Base-by-base conservation (phyloP, 2,329 filamentous ascomycete genomes). In the Coniella lustricola region DNA sequence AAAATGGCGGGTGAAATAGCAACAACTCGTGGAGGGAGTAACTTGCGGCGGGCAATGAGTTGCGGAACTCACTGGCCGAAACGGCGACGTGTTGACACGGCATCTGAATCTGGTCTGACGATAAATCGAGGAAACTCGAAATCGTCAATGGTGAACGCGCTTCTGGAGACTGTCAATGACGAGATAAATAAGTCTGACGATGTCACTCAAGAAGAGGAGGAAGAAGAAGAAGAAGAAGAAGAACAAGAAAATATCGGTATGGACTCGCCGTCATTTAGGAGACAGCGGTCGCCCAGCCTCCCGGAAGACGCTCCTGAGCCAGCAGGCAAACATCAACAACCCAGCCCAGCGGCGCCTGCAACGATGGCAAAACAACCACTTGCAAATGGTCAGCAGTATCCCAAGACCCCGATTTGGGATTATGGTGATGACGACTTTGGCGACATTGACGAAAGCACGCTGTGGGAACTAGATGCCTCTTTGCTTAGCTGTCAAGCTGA, bases 31-130 rank as follows among this genome's bases (percentile, higher is more conserved):
- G 68, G 68, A 40, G 72, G 68, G 52, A 69, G 67, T 51, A 71
- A 70, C 4, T 64, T 88, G 36, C 75, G 83, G 56, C 76, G 84
- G 55, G 76, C 84, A 2, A 75, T 82, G 51, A 89, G 84, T 61
- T 86, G 82, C 60, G 84, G 82, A 16, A 72, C 77, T 20, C 77
- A 85, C 56, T 87, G 84, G 76, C 82, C 84, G 1, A 90, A 90
- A 63, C 74, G 82, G 54, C 75, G 82, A 56, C 84, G 75, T 56
- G 59, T 80, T 7, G 77, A 81, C 31, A 63, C 68, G 13, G 73
- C 69, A 44, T 60, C 64, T 0, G 63, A 63, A 3, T 60, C 61
- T 31, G 36, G 40, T n/a, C 31, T 41, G 12, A 16, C 33, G 13
- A 42, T 32, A 18, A 44, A 48, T 14, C 60, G 50, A 61, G 53